Evolutionary conservation across 2,329 filamentous ascomycete genomes (phyloP), one percentile per base, ranked within the genome.

Genomic region (Colletotrichum echinochloae): DNA sequence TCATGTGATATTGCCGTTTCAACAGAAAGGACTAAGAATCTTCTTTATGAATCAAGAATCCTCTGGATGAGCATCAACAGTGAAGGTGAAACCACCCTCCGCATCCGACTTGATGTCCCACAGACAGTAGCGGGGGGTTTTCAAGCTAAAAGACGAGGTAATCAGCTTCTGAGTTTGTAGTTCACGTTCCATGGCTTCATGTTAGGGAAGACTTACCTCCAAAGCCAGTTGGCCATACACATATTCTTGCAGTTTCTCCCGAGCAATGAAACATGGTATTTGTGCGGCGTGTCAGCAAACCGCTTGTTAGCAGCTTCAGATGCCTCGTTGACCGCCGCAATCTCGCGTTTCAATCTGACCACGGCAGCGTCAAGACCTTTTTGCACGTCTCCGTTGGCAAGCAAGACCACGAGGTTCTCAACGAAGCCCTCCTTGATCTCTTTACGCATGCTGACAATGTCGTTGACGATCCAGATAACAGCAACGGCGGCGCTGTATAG

Each of bases 241-340:
- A 70, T 70, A 12, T 61, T 70, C 49, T 66, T 70, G 56, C 63
- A 70, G 49, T 70, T 70, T 23, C 28, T 70, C 1, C 35, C 41
- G 18, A 70, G 51, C 23, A 66, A 26, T 1, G 41, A 26, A 4
- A 66, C 51, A 18, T 70, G 26, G 20, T 55, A 8, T 12, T 33
- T 30, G 33, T 70, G 28, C 1, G 63, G 49, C n/a, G 63, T 61
- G 6, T 46, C 41, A 1, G 49, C 49, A 5, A 66, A 70, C 0
- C 56, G 48, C 5, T 9, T n/a, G 9, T 3, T 9, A 2, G 48
- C 56, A 5, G 56, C 49, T 3, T 60, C 56, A 5, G 64, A 35
- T 1, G 67, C 63, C 33, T 57, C 49, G 12, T 66, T 66, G 5
- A 66, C 49, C 5, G 67, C 39, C 1, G 33, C n/a, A 0, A 70